Evolutionary conservation across 2,329 filamentous ascomycete genomes (phyloP).

Genomic region (Colletotrichum filicis): DNA sequence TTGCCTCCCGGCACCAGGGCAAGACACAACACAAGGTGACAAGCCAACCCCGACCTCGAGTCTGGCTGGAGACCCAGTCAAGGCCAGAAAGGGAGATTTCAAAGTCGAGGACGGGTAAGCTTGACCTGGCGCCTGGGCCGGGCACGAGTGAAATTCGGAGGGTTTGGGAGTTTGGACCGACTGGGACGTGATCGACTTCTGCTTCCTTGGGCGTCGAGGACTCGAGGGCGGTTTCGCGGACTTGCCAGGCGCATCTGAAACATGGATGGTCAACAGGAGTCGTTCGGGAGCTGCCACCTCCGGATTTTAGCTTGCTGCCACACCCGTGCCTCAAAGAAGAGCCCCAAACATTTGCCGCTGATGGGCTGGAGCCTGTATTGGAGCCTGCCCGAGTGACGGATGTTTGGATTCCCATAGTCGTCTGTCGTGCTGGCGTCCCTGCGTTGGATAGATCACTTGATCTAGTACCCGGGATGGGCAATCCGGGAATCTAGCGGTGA

Average conservation of each 20-base stretch:
- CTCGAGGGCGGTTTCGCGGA: constrained; percentile 33
- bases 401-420: constrained; percentile 6
- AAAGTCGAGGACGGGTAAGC: constrained; percentile 14
- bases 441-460: not conserved
- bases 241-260: constrained; percentile 35
- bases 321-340: constrained; percentile 26
- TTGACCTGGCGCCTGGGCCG: constrained; percentile 32
- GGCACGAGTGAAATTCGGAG: constrained; percentile 32
- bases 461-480: not conserved
- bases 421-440: not conserved
- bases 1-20: constrained; percentile 18
- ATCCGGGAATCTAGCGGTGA: not conserved
- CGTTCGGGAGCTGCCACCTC: constrained; percentile 46
- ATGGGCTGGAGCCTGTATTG: not conserved
- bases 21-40: constrained; percentile 26
- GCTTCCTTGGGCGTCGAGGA: constrained; percentile 31
- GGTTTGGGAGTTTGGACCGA: constrained; percentile 38
- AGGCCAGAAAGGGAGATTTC: not conserved
- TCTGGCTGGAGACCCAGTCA: not conserved
- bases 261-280: constrained; percentile 34
- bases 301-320: constrained; percentile 38
- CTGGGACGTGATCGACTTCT: constrained; percentile 41
- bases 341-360: constrained; percentile 21
- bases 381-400: not conserved
- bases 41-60: constrained; percentile 27